Evolutionary conservation across 2,329 filamentous ascomycete species (phyloP), one percentile per base, ranked within the genome.

Genomic region (Colletotrichum higginsianum): DNA sequence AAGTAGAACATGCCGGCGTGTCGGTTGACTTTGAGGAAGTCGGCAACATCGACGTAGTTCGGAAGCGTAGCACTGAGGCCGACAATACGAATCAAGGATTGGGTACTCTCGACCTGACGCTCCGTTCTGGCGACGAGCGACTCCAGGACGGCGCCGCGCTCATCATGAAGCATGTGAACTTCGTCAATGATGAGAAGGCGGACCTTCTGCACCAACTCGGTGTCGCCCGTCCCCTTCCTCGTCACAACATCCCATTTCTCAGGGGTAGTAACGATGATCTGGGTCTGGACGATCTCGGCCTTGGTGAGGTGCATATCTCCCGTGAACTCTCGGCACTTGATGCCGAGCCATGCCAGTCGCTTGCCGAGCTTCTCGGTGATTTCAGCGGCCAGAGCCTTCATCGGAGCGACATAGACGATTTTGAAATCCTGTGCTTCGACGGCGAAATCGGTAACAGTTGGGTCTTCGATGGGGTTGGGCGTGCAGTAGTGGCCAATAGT

Each of bases 231-330:
- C 67, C 96, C 97, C 82, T 98, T 99, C 73, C 96, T 89, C 3
- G 96, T 99, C 6, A 99, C 94, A 0, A 99, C 96, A 80, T 99
- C 96, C 97, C 97, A 99, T 83, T 99, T 99, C 83, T 99, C 96
- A 46, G 96, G 96, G 0, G 96, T 99, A 0, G 97, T 99, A 61
- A 99, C 96, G 72, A 99, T 98, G 76, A 99, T 96, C 79, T 99
- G 96, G 0, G 96, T 99, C 74, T 95, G 92, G 18, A 98, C 89
- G 73, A 99, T 98, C 82, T 99, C 97, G 2, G 94, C 89, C 82
- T 99, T 99, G 60, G 96, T 98, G 67, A 99, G 88, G 79, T 99
- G 96, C 96, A 99, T 99, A 80, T 99, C 96, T 78, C 96, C 96
- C 58, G 96, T 99, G 80, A 97, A 91, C 82, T 99, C 96, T 73